Evolutionary conservation across 768 basidiomycete genomes (phyloP), one percentile per base, ranked within the genome.

Genomic region (Xanthoconium purpureum): DNA sequence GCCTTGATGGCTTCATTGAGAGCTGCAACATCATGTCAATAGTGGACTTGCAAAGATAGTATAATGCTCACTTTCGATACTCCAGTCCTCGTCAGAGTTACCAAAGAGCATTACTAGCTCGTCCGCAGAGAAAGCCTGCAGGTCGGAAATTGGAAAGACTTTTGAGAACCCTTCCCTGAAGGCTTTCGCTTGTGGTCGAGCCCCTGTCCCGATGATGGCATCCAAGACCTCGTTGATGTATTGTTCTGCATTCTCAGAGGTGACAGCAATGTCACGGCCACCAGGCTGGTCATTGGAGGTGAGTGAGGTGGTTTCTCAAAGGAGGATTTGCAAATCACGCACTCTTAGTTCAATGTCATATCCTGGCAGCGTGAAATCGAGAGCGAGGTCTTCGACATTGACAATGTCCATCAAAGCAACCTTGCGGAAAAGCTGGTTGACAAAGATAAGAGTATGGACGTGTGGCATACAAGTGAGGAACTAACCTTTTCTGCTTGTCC

Each of bases 41-140:
- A 45, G n/a, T 45, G 30, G 11, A 13, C 24, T 36, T 28, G 20
- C 43, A 47, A 32, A 57, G 24, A 30, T 30, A 40, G 11, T 57
- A 20, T 32, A 24, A 6, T 9, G 75, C 92, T 61, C 71, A 98
- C 95, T 93, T 71, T 97, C 94, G 12, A 79, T 68, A 58, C 83
- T 86, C 97, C 97, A 99, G 68, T 99, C 97, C 67, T 99, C 97
- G n/a, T 98, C 93, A 10, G 89, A 85, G 64, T 95, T 95, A 17
- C 96, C 96, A 66, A 98, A 96, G 20, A 98, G 78, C 83, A 96
- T 90, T 15, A 90, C 89, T n/a, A 99, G 75, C 71, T 99, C 97
- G 56, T 97, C 92, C 6, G 92, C 82, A 37, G 95, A 89, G 75
- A 99, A 99, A 7, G 92, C 90, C 62, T 89, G 85, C 32, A 99